Evolutionary conservation across 1,284 basidiomycete species (phyloP).

Genomic region (Grifola frondosa): DNA sequence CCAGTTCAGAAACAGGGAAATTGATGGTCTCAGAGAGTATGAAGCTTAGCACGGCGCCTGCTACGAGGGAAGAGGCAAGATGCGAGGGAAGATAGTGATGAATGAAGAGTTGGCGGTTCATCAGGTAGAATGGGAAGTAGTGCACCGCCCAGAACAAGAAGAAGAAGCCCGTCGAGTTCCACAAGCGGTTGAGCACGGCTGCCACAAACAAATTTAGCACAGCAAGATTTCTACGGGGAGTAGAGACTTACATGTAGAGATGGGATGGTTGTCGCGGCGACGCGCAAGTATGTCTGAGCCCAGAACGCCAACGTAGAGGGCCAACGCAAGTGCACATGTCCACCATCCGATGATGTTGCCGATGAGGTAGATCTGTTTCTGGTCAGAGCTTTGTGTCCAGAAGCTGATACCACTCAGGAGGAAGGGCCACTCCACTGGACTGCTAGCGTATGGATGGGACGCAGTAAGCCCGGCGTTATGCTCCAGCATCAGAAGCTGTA

Average conservation of each 20-base stretch:
- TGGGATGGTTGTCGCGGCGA: constrained; percentile 81
- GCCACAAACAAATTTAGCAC: constrained; percentile 14
- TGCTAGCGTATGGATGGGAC: constrained; percentile 93
- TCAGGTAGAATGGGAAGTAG: constrained; percentile 97
- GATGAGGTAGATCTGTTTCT: constrained; percentile 95
- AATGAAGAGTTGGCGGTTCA: constrained; percentile 95
- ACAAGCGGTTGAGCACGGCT: constrained; percentile 89
- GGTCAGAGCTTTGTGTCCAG: constrained; percentile 87
- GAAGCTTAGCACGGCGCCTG: constrained; percentile 91
- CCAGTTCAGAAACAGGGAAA: constrained; percentile 78
- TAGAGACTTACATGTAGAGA: constrained; percentile 73
- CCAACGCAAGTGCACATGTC: constrained; percentile 83
- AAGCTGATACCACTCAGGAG: constrained; percentile 94
- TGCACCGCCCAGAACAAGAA: constrained; percentile 92
- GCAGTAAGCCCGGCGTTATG: constrained; percentile 96
- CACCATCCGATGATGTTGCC: constrained; percentile 97
- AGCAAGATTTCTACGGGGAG: constrained; percentile 1
- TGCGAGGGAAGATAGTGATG: constrained; percentile 98
- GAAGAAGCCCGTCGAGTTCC: constrained; percentile 97
- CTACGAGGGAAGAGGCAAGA: constrained; percentile 87
- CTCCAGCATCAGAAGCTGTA: constrained; percentile 95
- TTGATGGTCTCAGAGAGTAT: constrained; percentile 91
- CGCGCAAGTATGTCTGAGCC: constrained; percentile 88
- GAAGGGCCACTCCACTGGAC: constrained; percentile 98
- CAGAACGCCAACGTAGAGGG: constrained; percentile 87